phyloP scores from a whole-genome alignment of 305 asterid genomes.

The Petunia hybrid region DNA sequence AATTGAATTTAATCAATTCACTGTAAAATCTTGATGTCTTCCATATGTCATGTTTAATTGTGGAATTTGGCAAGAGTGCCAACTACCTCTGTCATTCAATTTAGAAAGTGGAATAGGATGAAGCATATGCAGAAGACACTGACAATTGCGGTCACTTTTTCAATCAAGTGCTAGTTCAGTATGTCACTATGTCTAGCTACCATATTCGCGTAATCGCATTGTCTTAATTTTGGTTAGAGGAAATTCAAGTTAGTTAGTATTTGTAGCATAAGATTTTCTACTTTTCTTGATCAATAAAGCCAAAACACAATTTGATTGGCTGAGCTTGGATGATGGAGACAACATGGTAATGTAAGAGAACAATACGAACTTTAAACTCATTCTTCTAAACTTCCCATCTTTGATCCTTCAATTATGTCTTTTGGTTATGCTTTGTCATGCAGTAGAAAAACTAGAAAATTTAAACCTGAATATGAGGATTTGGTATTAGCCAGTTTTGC shows the following conservation, averaged over 20 bases:
- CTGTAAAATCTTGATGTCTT: background rate
- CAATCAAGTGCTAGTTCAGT: conserved; percentile 18
- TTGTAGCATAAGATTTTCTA: background rate
- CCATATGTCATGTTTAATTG: background rate
- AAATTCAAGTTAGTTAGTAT: background rate
- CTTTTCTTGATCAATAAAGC: background rate
- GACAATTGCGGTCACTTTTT: background rate
- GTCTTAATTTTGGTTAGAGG: background rate
- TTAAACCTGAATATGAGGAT: conserved; percentile 12
- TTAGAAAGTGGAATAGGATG: background rate
- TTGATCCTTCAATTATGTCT: conserved; percentile 4
- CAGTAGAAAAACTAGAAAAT: background rate
- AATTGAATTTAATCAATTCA: conserved; percentile 6
- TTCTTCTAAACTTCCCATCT: background rate
- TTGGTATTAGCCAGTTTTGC: background rate
- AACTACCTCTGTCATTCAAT: conserved; percentile 2
- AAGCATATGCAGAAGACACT: background rate
- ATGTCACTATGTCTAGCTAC: background rate
- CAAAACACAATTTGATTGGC: conserved; percentile 14
- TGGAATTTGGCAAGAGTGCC: conserved; percentile 21
- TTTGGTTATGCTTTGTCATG: background rate
- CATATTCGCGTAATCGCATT: conserved; percentile 12
- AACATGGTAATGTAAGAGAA: conserved; percentile 3
- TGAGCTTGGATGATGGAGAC: conserved; percentile 5
- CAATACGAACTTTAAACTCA: background rate